Evolutionary conservation across 257 asterid genomes (phyloP).

Genomic region (Solanum neorickii): DNA sequence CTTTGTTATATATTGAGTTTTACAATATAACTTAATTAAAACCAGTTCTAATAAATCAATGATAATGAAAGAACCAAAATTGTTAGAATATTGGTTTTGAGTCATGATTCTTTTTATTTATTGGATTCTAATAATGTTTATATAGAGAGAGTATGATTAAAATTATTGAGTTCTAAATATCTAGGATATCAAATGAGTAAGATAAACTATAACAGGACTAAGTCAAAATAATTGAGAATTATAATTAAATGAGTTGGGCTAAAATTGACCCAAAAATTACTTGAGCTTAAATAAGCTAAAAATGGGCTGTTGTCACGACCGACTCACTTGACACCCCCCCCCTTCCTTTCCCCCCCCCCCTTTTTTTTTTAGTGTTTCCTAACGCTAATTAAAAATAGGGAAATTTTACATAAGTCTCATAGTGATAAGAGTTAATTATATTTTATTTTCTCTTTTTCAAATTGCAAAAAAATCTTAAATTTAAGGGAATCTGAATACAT

Average conservation of each 20-base stretch:
- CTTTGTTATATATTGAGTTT: neutral
- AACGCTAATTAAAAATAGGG: too few relatives aligned
- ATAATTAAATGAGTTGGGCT: too few relatives aligned
- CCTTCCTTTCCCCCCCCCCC: rapidly evolving
- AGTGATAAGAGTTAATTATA: too few relatives aligned
- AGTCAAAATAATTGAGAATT: too few relatives aligned
- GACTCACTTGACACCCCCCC: neutral
- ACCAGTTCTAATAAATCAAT: neutral
- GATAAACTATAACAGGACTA: neutral
- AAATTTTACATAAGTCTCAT: too few relatives aligned
- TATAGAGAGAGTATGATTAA: too few relatives aligned
- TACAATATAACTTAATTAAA: neutral
- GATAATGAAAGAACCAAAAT: neutral
- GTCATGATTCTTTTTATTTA: too few relatives aligned
- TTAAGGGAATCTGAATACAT: too few relatives aligned
- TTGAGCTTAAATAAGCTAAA: neutral
- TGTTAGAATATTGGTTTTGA: neutral
- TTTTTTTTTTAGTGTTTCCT: neutral
- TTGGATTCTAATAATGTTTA: too few relatives aligned
- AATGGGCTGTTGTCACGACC: neutral
- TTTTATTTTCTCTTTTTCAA: too few relatives aligned
- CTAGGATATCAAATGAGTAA: neutral
- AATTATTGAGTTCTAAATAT: neutral
- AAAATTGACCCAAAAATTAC: neutral
- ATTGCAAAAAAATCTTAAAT: too few relatives aligned